These are phyloP conservation scores for Spathaspora sp. DNA, from an alignment of 805 yeast genomes.

Conservation along the genomic window DNA sequence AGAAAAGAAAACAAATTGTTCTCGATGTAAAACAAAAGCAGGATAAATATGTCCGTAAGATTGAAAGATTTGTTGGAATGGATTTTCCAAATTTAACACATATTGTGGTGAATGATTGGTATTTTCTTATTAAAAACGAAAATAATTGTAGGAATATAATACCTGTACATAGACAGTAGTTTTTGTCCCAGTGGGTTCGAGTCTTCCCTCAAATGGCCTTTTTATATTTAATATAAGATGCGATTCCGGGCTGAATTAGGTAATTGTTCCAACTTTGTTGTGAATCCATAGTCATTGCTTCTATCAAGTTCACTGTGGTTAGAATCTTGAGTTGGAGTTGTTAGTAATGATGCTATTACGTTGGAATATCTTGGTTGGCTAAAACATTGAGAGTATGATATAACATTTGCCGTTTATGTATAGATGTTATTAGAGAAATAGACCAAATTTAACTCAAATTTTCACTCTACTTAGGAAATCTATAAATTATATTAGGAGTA, in stretches of 20 bases:
- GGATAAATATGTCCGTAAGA: no score
- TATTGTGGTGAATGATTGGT: background rate
- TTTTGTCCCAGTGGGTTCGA: no score
- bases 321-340: background rate
- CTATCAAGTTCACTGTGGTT: conserved; percentile 7
- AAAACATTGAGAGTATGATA: conserved; percentile 23
- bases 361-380: conserved; percentile 35
- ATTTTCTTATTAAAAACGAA: background rate
- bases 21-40: no score
- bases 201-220: no score
- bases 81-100: background rate
- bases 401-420: no score
- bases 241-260: background rate
- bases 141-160: background rate
- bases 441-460: background rate
- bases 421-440: background rate
- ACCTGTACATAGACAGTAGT: background rate
- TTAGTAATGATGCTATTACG: conserved; percentile 22
- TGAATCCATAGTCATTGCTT: conserved; percentile 44
- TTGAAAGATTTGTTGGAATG: no score
- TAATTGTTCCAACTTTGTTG: conserved; percentile 63
- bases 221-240: no score
- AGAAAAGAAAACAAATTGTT: no score
- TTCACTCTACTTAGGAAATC: no score
- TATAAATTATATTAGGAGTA: no score